phyloP scores from a whole-genome alignment of 371 early-diverging fungal species.

The Lichtheimia corymbifera region DNA sequence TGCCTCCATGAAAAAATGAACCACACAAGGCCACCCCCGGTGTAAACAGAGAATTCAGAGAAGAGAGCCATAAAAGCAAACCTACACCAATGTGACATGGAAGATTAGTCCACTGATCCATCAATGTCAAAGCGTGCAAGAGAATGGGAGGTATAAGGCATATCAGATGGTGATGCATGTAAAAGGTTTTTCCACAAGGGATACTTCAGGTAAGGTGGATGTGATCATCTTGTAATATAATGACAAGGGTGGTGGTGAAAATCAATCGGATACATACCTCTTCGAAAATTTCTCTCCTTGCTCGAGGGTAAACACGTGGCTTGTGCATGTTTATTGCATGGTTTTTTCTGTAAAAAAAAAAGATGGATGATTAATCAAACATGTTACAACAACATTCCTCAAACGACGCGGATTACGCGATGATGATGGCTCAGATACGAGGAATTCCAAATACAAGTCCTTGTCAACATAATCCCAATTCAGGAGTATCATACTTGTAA shows the following conservation, averaged over 20 bases:
- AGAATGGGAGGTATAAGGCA: neutral
- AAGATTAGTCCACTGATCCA: neutral
- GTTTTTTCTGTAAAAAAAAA: no score
- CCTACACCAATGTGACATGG: neutral
- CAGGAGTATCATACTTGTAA: neutral
- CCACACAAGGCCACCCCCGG: neutral
- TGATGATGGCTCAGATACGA: constrained; percentile 26
- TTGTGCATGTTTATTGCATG: no score
- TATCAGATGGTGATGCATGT: constrained; percentile 56
- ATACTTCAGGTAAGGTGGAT: constrained; percentile 6
- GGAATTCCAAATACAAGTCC: constrained; percentile 30
- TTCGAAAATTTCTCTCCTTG: neutral
- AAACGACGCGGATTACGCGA: neutral
- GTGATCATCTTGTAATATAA: constrained; percentile 12
- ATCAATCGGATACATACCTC: neutral
- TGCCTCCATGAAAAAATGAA: neutral
- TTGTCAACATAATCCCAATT: constrained; percentile 23
- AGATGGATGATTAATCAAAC: neutral
- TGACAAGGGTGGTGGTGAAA: neutral
- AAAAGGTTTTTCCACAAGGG: constrained; percentile 28
- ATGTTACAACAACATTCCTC: neutral
- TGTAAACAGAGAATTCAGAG: neutral
- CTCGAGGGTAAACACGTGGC: no score
- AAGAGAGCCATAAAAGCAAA: neutral
- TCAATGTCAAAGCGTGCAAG: neutral